A percentile compares a stretch with the other conserved stretches of the same genome.
These are phyloP conservation scores for Xylaria sp. DNA, from an alignment of 2,329 filamentous ascomycete genomes.

Conservation along the genomic window DNA sequence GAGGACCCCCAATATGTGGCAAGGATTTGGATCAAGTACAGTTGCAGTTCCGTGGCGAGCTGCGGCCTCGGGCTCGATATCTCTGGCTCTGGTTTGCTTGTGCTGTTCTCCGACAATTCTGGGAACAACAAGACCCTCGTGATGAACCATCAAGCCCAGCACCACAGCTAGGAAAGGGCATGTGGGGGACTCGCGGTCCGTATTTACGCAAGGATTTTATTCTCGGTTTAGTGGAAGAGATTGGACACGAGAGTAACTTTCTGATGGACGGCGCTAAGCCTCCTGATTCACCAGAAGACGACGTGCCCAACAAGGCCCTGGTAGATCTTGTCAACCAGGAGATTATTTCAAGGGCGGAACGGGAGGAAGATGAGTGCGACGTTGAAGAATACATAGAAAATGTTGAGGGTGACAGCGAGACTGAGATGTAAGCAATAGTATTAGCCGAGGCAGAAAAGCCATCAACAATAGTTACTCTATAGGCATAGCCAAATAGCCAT, in stretches of 20 bases:
- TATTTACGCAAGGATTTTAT: background rate
- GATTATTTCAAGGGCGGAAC: background rate
- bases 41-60: background rate
- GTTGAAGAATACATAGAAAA: background rate
- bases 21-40: constrained; percentile 8
- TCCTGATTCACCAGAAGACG: background rate
- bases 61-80: constrained; percentile 1
- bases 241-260: constrained; percentile 4
- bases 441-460: too few relatives aligned
- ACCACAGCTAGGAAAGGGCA: background rate
- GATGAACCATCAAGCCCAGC: background rate
- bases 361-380: background rate
- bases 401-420: background rate
- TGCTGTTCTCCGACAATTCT: background rate
- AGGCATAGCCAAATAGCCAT: too few relatives aligned
- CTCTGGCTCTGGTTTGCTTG: constrained; percentile 16
- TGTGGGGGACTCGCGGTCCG: background rate
- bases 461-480: too few relatives aligned
- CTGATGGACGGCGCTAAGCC: constrained; percentile 2
- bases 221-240: constrained; percentile 3
- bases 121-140: background rate
- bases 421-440: background rate
- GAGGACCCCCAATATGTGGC: background rate
- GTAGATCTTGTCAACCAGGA: background rate
- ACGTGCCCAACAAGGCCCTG: background rate